Conservation (phyloP, 768 basidiomycete genomes). For the Lactarius deliciosus region DNA sequence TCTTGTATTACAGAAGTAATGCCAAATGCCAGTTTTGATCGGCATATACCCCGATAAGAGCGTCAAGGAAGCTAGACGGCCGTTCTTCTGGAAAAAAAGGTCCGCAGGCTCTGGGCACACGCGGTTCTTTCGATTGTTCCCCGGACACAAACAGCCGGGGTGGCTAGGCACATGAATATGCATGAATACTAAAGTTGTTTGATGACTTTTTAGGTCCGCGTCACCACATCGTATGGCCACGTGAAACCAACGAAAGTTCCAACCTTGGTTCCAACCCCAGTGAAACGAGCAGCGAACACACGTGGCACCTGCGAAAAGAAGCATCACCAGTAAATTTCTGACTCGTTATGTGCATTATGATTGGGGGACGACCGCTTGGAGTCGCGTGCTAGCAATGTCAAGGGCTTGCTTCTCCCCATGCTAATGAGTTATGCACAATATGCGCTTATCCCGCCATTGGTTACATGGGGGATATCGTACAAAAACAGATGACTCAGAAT, state of each 20-base stretch:
- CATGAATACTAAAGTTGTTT: neutral
- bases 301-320: neutral
- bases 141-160: neutral
- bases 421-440: neutral
- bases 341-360: neutral
- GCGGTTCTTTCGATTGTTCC: neutral
- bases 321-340: neutral
- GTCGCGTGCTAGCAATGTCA: neutral
- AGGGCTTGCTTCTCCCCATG: neutral
- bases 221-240: neutral
- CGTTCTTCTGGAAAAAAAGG: neutral
- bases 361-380: neutral
- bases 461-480: neutral
- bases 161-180: neutral
- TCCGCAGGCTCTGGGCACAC: neutral
- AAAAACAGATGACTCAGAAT: neutral
- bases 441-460: neutral
- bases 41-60: slow-evolving; percentile 10
- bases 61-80: neutral
- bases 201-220: neutral
- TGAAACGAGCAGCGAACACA: neutral
- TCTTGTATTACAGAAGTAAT: neutral
- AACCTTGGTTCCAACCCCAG: neutral
- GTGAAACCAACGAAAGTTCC: neutral
- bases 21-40: neutral